Base-by-base conservation (phyloP, 2,329 filamentous ascomycete species). In the Penicillium sp. region DNA sequence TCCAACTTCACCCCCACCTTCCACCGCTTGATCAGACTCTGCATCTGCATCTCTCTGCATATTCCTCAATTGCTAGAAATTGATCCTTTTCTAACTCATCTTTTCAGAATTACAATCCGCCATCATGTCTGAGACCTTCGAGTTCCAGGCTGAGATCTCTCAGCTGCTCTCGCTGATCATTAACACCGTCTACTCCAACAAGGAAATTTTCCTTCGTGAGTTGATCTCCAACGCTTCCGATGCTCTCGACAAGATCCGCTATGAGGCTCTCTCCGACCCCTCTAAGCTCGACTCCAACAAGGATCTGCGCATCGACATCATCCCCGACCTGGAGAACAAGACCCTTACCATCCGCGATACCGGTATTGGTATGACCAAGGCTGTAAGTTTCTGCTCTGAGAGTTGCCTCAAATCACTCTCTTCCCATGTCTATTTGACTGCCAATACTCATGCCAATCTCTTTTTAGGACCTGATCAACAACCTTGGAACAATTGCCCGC, bases 71-170 rank as follows among this genome's bases (percentile, higher is more conserved):
- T 54, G 47, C 24, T 26, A n/a, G 18, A 50, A 53, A 53, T 39
- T 18, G 16, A 14, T n/a, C 42, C 38, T 35, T 43, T 22, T 44
- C 52, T 50, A 18, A 44, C 37, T 29, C 31, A 26, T 57, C 4
- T 16, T 22, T 22, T 44, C 56, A 61, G 57, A 58, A 60, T 55
- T 50, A 52, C 47, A 43, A 35, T 61, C 66, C 63, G 56, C 65
- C 69, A 89, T 77, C 78, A 96, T 96, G 90, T 81, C 91, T 67
- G 92, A 97, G 85, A 97, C 92, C 70, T 99, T 99, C 83, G 93
- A 97, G 89, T 99, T 97, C 85, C 94, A 99, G 89, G 94, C 94
- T 89, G 94, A 99, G 90, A 99, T 99, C 78, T 97, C 93, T 89
- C 94, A 99, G 90, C 90, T 99, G 68, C 89, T 99, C 77, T 92